phyloP scores from a whole-genome alignment of 2,329 filamentous ascomycete genomes.

The Aspergillus texensis region DNA sequence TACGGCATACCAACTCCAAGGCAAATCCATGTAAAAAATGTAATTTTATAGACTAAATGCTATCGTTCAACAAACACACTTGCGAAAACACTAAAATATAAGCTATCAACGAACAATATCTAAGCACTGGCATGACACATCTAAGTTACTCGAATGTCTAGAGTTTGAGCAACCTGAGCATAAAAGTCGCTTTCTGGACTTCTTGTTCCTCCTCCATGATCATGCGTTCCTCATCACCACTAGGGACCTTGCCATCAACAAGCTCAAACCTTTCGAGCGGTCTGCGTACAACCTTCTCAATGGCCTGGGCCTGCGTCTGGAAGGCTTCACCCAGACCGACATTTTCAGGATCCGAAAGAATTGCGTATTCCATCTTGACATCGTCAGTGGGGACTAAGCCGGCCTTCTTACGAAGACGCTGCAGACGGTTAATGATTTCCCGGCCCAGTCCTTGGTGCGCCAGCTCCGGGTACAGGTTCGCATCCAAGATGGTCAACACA shows the following conservation, averaged over 20 bases:
- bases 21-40: not conserved
- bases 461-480: conserved; percentile 78
- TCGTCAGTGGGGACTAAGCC: conserved; percentile 90
- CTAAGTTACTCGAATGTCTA: conserved; percentile 43
- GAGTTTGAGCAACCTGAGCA: conserved; percentile 74
- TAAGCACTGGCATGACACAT: not conserved
- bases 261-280: conserved; percentile 71
- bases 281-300: conserved; percentile 77
- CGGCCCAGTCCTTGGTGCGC: conserved; percentile 85
- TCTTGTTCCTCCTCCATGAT: conserved; percentile 85
- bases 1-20: not conserved
- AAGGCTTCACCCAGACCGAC: conserved; percentile 74
- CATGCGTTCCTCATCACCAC: conserved; percentile 58
- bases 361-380: conserved; percentile 88
- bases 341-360: conserved; percentile 76
- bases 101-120: conserved; percentile 8
- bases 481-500: conserved; percentile 88
- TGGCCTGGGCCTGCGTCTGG: conserved; percentile 64
- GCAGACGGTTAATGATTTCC: conserved; percentile 91
- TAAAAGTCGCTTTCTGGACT: conserved; percentile 78
- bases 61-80: conserved; percentile 9
- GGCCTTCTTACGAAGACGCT: conserved; percentile 90
- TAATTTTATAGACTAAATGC: conserved; percentile 12
- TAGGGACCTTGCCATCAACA: conserved; percentile 60
- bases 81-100: not conserved